Evolutionary conservation across 2,329 filamentous ascomycete genomes (phyloP), one percentile per base, ranked within the genome.

Genomic region (Fusarium papillatum): DNA sequence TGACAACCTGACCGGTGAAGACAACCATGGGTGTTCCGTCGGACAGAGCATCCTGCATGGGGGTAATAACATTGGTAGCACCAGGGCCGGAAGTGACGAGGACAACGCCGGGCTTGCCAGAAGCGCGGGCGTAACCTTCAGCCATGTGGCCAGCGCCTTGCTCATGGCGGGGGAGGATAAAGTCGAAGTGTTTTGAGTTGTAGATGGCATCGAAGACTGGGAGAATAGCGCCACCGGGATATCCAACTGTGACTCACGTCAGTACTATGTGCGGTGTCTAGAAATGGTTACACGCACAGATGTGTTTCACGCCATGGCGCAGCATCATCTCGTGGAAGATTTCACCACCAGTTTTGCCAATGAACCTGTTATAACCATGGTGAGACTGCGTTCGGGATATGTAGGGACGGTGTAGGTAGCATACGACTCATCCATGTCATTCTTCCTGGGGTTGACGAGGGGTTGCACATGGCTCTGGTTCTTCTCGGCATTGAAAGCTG

Each of bases 251-350:
- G 65, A 74, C 74, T 71, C 69, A 66, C 64, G 72, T 81, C 66
- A 83, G 77, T 78, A 68, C 76, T 74, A 61, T 71, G 64, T 73
- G 69, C 34, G 43, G 19, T 31, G 19, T 57, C 39, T 14, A 5
- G 38, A 14, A 59, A 66, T 68, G 59, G n/a, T 34, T 66, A 79
- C 74, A 93, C 95, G 83, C 89, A 98, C 95, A 98, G 82, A 98
- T 91, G 84, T 98, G 95, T 88, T 98, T 97, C 68, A 99, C 96
- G 79, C 89, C 91, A 80, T 96, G 94, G 82, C 96, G 91, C 73
- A 98, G 90, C 96, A 99, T 98, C 96, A 98, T 98, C 87, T 98
- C 96, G 85, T 98, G 96, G 86, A 98, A 98, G 80, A 98, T 98
- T 85, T 98, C 93, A 82, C 97, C 97, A 82, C 97, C 96, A 62